Evolutionary conservation across 768 basidiomycete genomes (phyloP), one percentile per base, ranked within the genome.

Genomic region (Lyophyllum semitale): DNA sequence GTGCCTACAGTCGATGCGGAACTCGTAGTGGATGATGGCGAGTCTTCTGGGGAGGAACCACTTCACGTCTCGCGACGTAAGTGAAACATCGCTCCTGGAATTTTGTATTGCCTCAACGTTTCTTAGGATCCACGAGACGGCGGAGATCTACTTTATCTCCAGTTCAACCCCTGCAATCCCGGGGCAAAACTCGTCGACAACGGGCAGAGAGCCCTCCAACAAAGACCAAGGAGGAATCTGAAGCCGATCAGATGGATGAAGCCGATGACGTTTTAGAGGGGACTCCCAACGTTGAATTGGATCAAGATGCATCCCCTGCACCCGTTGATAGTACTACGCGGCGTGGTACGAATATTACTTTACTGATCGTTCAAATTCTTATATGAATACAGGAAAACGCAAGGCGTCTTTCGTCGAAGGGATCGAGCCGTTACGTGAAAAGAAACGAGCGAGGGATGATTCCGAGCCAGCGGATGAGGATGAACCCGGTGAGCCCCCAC

Each of bases 381-480:
- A 44, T 8, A 12, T 32, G 15, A 42, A n/a, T 46, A 8, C 63
- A 86, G 87, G 77, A 29, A 90, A 90, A 72, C 84, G 88, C 25
- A 88, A 88, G 62, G 81, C 80, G 2, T 83, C 83, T 3, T 76
- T 82, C 40, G 60, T 75, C 17, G 85, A 83, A 53, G 69, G 65
- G n/a, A 56, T 70, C 13, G 78, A 81, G 63, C 70, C 75, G 42
- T 73, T 73, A 17, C 78, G 80, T 20, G 83, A 85, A 17, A 77
- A 69, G 53, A 89, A 89, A 68, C 77, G 84, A 40, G 46, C 66
- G 4, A 76, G 88, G n/a, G 88, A 88, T 60, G 85, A 85, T 25
- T 89, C 87, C 0, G 86, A 87, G 62, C 80, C 83, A 9, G 74
- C 74, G 1, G 86, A 87, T 4, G 88, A 88, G 37, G 87, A 87